A percentile compares a stretch with the other conserved stretches of the same genome.
Evolutionary conservation across 805 yeast species (phyloP).

Genomic region (Pichia ethanolica): DNA sequence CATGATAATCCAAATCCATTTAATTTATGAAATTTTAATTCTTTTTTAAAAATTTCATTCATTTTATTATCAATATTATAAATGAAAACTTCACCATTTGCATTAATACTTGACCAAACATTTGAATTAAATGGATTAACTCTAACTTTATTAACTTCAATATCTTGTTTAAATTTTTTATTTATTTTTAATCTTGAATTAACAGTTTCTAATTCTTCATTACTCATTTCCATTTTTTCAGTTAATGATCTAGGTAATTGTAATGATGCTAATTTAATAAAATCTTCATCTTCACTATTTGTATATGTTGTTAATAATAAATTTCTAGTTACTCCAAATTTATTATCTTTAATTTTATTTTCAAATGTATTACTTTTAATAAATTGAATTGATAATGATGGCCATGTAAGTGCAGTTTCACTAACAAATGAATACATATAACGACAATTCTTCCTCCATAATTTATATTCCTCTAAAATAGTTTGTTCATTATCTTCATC

Average conservation of each 20-base stretch:
- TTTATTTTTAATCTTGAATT: conserved; percentile 52
- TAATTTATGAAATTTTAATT: conserved; percentile 45
- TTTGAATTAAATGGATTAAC: conserved; percentile 55
- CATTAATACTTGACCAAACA: conserved; percentile 59
- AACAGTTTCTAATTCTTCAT: conserved; percentile 27
- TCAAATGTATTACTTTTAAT: conserved; percentile 37
- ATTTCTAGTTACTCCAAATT: conserved; percentile 33
- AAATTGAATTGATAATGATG: conserved; percentile 76
- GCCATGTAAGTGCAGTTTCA: conserved; percentile 78
- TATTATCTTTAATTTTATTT: conserved; percentile 21
- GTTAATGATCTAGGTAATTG: conserved; percentile 43
- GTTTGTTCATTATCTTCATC: conserved; percentile 20
- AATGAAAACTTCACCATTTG: conserved; percentile 52
- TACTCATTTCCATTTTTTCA: conserved; percentile 17
- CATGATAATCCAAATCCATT: conserved; percentile 76
- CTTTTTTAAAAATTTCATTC: conserved; percentile 18
- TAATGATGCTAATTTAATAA: conserved; percentile 57
- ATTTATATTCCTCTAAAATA: conserved; percentile 59
- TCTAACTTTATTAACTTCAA: conserved; percentile 70
- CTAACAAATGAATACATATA: conserved; percentile 78
- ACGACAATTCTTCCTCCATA: conserved; percentile 77
- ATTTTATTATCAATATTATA: conserved; percentile 32
- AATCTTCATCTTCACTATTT: conserved; percentile 59
- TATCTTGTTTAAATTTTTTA: conserved; percentile 51
- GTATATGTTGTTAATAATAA: conserved; percentile 68